These are phyloP conservation scores for Cladobotryum protrusum DNA, from an alignment of 2,329 filamentous ascomycete species.

Conservation along the genomic window DNA sequence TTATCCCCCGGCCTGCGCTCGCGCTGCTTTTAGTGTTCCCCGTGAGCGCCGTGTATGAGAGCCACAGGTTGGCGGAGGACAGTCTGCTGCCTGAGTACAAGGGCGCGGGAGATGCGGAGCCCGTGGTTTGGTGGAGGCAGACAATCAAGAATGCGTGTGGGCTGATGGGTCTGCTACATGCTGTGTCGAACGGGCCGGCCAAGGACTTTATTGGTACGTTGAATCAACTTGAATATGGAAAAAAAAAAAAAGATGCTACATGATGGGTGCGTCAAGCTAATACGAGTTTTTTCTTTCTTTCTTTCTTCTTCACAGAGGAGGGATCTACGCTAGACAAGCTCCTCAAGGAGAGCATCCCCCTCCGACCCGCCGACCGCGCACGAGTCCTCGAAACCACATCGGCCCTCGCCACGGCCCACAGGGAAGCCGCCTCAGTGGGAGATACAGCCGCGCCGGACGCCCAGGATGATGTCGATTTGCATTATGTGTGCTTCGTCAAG, in stretches of 20 bases:
- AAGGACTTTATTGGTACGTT: conserved; percentile 51
- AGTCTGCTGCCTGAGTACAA: conserved; percentile 54
- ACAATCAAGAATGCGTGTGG: conserved; percentile 93
- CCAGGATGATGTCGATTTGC: conserved; percentile 78
- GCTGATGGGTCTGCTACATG: conserved; percentile 81
- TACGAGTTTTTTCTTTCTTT: too few species aligned
- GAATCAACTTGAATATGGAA: too few species aligned
- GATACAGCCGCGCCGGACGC: conserved; percentile 74
- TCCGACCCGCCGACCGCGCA: conserved; percentile 61
- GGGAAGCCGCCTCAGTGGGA: conserved; percentile 66
- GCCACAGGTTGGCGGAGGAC: conserved; percentile 69
- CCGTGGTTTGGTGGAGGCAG: conserved; percentile 90
- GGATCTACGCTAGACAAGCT: conserved; percentile 57
- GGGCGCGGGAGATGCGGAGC: conserved; percentile 61
- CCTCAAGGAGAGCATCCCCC: conserved; percentile 61
- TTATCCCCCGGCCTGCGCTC: conserved; percentile 81
- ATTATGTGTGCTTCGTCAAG: conserved; percentile 95
- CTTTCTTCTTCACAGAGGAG: conserved; percentile 36
- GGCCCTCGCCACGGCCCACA: conserved; percentile 72
- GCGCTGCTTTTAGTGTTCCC: conserved; percentile 92
- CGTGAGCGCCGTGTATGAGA: conserved; percentile 72
- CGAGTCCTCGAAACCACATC: conserved; percentile 70
- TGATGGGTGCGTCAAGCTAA: too few species aligned
- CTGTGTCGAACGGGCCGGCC: conserved; percentile 69
- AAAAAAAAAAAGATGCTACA: too few species aligned